Evolutionary conservation across 768 basidiomycete species (phyloP).

Genomic region (Cantharellus anzutake): DNA sequence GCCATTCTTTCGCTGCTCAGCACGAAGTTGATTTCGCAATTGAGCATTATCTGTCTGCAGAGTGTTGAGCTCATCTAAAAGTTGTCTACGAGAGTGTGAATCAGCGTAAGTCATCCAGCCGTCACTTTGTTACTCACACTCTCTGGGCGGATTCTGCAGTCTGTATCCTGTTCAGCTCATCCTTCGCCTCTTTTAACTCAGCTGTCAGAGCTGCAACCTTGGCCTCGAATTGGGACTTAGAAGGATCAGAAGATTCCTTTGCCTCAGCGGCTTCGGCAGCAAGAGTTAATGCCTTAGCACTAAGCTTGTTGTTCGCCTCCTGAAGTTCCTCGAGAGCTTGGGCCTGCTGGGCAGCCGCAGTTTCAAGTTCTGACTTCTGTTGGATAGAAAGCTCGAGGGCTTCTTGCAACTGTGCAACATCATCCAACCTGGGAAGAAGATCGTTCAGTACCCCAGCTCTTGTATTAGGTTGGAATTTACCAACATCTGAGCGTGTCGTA

Average conservation of each 20-base stretch:
- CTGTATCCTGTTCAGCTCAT: conserved; percentile 48
- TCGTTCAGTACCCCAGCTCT: conserved; percentile 1
- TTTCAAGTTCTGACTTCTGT: conserved; percentile 56
- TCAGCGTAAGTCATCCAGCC: neutral
- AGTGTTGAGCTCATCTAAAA: conserved; percentile 77
- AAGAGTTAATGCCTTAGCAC: conserved; percentile 47
- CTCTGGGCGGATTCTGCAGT: conserved; percentile 62
- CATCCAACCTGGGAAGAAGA: conserved; percentile 34
- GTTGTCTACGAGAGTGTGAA: conserved; percentile 2
- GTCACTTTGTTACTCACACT: conserved; percentile 24
- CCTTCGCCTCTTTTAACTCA: conserved; percentile 41
- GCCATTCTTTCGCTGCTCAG: neutral
- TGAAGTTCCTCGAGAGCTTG: conserved; percentile 54
- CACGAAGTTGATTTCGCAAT: conserved; percentile 41
- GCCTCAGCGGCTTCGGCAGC: conserved; percentile 47
- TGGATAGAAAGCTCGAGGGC: conserved; percentile 36
- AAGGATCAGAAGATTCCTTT: conserved; percentile 31
- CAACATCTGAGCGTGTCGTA: conserved; percentile 39
- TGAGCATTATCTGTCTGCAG: conserved; percentile 62
- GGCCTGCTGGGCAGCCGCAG: conserved; percentile 46
- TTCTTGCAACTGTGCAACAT: conserved; percentile 39
- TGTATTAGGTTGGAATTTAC: conserved; percentile 8
- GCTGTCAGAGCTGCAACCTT: conserved; percentile 43
- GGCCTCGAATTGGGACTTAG: conserved; percentile 28
- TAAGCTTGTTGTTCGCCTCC: conserved; percentile 57